A percentile compares a stretch with the other conserved stretches of the same genome.
phyloP scores from a whole-genome alignment of 1,284 basidiomycete genomes.

The Hypsizygus ulmarius region DNA sequence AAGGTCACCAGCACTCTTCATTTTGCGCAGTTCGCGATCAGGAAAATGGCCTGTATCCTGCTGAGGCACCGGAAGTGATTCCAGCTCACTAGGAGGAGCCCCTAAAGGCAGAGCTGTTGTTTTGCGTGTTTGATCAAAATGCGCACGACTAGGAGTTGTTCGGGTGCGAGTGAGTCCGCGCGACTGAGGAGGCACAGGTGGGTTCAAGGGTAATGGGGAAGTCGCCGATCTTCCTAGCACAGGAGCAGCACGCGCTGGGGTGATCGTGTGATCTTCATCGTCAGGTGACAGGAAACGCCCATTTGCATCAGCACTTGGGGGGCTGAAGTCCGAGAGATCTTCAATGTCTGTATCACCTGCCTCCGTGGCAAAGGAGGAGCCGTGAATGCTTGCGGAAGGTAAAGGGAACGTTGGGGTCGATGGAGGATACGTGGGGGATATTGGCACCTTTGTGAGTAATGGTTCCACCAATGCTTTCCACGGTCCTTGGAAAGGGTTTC shows the following conservation, averaged over 20 bases:
- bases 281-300: constrained; percentile 33
- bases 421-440: constrained; percentile 62
- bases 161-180: constrained; percentile 61
- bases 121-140: constrained; percentile 48
- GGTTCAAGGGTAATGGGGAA: constrained; percentile 34
- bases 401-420: constrained; percentile 61
- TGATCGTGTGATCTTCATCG: constrained; percentile 75
- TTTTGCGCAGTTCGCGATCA: constrained; percentile 71
- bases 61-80: constrained; percentile 21
- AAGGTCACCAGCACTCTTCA: constrained; percentile 86
- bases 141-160: constrained; percentile 66
- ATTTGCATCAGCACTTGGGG: constrained; percentile 36
- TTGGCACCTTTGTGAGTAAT: constrained; percentile 59
- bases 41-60: constrained; percentile 40
- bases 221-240: constrained; percentile 49
- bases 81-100: constrained; percentile 20
- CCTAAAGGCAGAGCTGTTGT: constrained; percentile 26
- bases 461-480: constrained; percentile 90
- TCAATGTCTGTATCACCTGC: constrained; percentile 49
- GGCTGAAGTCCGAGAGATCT: constrained; percentile 56
- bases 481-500: constrained; percentile 89
- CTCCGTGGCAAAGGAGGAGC: constrained; percentile 39
- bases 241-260: constrained; percentile 50
- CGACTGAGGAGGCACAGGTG: constrained; percentile 18
- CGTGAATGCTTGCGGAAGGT: constrained; percentile 42